Evolutionary conservation across 176 grass and related monocot species (phyloP), one percentile per base, ranked within the genome.

Genomic region (Aegilops sharonensis): DNA sequence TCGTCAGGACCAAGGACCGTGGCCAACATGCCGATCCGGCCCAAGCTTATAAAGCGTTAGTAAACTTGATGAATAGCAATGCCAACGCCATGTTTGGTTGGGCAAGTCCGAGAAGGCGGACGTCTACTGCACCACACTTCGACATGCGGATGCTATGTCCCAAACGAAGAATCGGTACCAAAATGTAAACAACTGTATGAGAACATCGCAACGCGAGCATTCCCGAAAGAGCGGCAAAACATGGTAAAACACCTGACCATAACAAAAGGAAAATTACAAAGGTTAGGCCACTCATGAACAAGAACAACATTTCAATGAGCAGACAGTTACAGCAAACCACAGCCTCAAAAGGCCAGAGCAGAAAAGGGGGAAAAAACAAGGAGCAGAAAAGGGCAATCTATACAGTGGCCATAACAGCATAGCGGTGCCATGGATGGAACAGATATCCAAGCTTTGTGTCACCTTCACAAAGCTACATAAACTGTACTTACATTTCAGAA

Each of bases 251-350:
- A 69, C 57, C 39, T 15, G 34, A 35, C 21, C 12, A 39, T 30
- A 56, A 45, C 13, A 72, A 72, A 13, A 63, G 13, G 5, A 63
- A 74, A 64, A n/a, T 8, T 77, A 88, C 6, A 36, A 47, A 15
- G 13, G 5, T 5, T 11, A 4, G n/a, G 23, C 4, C 9, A 78
- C 24, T 27, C 71, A 14, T 77, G 54, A 18, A 77, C 30, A 66
- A 17, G 11, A 86, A 71, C 77, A 56, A 7, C 15, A 74, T 63
- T 64, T 30, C 13, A 80, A 88, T 81, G 76, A 72, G 32, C 29
- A 72, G 4, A 24, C 23, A 29, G n/a, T 52, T 69, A 15, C 29
- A 87, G 11, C 35, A 76, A 84, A 63, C 30, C n/a, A 79, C 62
- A 60, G 64, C 40, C 30, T 34, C 64, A 20, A 14, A 77, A 31